Conservation (phyloP, 1,139 yeast species). For the Kodamaea plutei region DNA sequence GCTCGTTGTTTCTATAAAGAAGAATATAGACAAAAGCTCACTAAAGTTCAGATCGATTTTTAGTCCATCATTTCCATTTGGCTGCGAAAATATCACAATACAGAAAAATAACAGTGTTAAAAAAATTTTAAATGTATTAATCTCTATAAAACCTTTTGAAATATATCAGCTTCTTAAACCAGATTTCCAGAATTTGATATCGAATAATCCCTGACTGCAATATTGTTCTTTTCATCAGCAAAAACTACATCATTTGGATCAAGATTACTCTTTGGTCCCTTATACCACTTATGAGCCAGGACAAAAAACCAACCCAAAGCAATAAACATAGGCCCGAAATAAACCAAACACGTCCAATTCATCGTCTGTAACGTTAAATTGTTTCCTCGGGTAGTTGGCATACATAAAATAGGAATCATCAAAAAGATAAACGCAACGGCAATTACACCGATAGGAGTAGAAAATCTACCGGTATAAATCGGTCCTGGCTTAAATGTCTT, state of each 20-base stretch:
- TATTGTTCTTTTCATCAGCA: background rate
- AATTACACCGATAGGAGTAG: slow-evolving; percentile 45
- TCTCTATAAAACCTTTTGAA: background rate
- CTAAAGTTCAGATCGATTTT: background rate
- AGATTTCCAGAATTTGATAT: background rate
- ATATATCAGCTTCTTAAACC: background rate
- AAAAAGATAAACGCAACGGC: slow-evolving; percentile 47
- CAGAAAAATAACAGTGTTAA: background rate
- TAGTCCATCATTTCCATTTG: background rate
- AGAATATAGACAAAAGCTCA: too few relatives aligned
- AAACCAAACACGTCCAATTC: slow-evolving; percentile 73
- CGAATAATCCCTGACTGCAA: background rate
- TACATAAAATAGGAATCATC: slow-evolving; percentile 65
- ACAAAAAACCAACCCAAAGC: slow-evolving; percentile 49
- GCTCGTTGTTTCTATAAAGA: too few relatives aligned
- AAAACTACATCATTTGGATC: slow-evolving; percentile 29
- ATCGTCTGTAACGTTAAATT: slow-evolving; percentile 44
- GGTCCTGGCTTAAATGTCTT: slow-evolving; percentile 62
- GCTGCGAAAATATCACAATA: background rate
- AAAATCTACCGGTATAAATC: slow-evolving; percentile 58
- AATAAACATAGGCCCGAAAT: slow-evolving; percentile 58
- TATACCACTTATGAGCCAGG: slow-evolving; percentile 62
- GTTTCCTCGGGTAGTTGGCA: slow-evolving; percentile 54
- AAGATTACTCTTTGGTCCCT: slow-evolving; percentile 61
- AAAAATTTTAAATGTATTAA: background rate